phyloP scores from a whole-genome alignment of 179 eudicot genomes.

The Gypsophila paniculata region DNA sequence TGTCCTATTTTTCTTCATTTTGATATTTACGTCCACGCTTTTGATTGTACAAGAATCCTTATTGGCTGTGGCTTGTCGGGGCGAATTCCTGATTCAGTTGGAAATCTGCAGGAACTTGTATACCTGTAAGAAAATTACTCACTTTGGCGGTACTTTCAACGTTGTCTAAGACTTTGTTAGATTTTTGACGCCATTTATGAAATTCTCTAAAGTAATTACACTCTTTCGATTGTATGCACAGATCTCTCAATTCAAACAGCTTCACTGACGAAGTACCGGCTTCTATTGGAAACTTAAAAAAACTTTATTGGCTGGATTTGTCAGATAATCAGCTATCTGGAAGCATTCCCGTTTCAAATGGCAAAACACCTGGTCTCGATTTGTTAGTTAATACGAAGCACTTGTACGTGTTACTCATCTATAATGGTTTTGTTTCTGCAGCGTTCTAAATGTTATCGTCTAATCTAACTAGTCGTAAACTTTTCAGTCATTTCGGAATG shows the following conservation, averaged over 20 bases:
- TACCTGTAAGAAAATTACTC: conserved; percentile 46
- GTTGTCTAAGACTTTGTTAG: neutral
- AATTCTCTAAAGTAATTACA: neutral
- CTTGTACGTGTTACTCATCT: conserved; percentile 31
- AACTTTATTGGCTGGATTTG: conserved; percentile 46
- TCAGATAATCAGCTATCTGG: conserved; percentile 45
- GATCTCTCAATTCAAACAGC: conserved; percentile 63
- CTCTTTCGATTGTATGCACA: conserved; percentile 25
- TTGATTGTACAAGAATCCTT: conserved; percentile 39
- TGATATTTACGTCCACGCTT: neutral
- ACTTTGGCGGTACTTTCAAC: neutral
- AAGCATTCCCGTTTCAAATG: conserved; percentile 47
- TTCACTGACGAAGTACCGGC: conserved; percentile 62
- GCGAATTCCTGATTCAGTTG: conserved; percentile 52
- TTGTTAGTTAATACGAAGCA: conserved; percentile 37
- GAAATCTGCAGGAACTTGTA: conserved; percentile 43
- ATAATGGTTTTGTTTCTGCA: neutral
- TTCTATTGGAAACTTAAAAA: conserved; percentile 37
- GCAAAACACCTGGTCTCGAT: conserved; percentile 43
- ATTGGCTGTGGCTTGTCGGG: conserved; percentile 62
- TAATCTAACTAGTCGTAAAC: neutral
- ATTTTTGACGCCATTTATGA: too few species aligned
- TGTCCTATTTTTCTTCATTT: neutral
- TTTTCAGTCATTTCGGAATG: conserved; percentile 42
- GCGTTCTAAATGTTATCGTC: neutral